A percentile compares a stretch with the other conserved stretches of the same genome.
These are phyloP conservation scores for Aspergillus melleus DNA, from an alignment of 2,329 filamentous ascomycete genomes.

Conservation along the genomic window DNA sequence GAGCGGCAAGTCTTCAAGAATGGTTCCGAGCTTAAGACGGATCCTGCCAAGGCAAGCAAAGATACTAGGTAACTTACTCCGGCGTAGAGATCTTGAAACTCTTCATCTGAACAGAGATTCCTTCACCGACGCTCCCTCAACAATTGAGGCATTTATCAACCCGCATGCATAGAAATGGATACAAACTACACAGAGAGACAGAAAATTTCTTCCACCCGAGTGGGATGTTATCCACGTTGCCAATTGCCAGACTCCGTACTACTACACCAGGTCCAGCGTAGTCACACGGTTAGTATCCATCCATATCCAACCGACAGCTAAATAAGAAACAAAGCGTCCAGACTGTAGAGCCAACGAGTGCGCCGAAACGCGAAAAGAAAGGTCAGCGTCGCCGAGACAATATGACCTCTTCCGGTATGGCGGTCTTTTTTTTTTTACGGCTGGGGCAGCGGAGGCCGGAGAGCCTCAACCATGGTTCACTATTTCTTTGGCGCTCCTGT, in stretches of 20 bases:
- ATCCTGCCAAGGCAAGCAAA: not conserved
- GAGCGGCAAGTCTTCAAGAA: not conserved
- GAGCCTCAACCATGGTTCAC: slow-evolving; percentile 31
- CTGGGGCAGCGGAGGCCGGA: slow-evolving; percentile 22
- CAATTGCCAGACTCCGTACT: not conserved
- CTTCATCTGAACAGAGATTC: not conserved
- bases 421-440: slow-evolving; percentile 8
- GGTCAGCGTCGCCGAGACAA: slow-evolving; percentile 19
- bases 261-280: too few species aligned
- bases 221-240: slow-evolving; percentile 1
- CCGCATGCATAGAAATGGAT: not conserved
- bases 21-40: not conserved
- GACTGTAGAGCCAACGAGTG: not conserved
- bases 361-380: slow-evolving; percentile 23
- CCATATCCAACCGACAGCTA: too few species aligned
- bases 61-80: too few species aligned
- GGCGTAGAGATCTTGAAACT: not conserved
- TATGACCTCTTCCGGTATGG: slow-evolving; percentile 26
- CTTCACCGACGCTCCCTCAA: not conserved
- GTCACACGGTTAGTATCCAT: too few species aligned
- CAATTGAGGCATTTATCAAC: slow-evolving; percentile 7
- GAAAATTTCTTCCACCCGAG: not conserved
- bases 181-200: not conserved
- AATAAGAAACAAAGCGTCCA: not conserved
- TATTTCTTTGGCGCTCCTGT: slow-evolving; percentile 7